Conservation (phyloP, 306 rosid species). For the Dalbergia cochinchinensis region DNA sequence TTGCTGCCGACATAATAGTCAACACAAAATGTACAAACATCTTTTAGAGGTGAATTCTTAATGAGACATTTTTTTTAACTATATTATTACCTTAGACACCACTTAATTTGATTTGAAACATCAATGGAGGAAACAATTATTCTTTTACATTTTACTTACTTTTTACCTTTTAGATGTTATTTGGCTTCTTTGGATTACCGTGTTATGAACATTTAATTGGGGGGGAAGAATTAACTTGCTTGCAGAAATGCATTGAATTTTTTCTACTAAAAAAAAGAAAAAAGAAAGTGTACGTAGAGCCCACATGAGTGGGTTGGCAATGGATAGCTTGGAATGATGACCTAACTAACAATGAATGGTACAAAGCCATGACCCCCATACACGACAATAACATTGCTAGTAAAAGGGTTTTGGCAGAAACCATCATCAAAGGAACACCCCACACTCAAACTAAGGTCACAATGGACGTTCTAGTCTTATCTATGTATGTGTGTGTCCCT, state of each 20-base stretch:
- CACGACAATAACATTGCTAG: not conserved
- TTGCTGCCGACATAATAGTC: conserved; percentile 51
- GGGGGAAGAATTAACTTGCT: not conserved
- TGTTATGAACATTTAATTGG: conserved; percentile 1
- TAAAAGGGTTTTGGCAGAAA: not conserved
- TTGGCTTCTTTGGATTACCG: conserved; percentile 7
- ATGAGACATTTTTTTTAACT: conserved; percentile 23
- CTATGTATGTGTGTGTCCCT: not conserved
- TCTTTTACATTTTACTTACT: conserved; percentile 25
- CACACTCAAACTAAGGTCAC: conserved; percentile 27
- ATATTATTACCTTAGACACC: conserved; percentile 9
- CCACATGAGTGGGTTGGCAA: conserved; percentile 56
- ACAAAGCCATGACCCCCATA: conserved; percentile 24
- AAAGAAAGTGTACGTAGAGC: conserved; percentile 51
- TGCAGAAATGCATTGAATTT: conserved; percentile 41
- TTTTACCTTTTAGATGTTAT: conserved; percentile 1
- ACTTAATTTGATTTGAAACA: conserved; percentile 37
- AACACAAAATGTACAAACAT: conserved; percentile 40
- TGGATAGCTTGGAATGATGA: conserved; percentile 60
- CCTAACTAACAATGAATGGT: conserved; percentile 52
- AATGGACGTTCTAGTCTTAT: not conserved
- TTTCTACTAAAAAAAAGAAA: conserved; percentile 14
- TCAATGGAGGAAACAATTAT: conserved; percentile 32
- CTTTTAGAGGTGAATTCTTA: conserved; percentile 16
- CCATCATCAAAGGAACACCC: conserved; percentile 24